Base-by-base conservation (phyloP, 2,329 filamentous ascomycete genomes). In the Atkinsonella hypoxylon region DNA sequence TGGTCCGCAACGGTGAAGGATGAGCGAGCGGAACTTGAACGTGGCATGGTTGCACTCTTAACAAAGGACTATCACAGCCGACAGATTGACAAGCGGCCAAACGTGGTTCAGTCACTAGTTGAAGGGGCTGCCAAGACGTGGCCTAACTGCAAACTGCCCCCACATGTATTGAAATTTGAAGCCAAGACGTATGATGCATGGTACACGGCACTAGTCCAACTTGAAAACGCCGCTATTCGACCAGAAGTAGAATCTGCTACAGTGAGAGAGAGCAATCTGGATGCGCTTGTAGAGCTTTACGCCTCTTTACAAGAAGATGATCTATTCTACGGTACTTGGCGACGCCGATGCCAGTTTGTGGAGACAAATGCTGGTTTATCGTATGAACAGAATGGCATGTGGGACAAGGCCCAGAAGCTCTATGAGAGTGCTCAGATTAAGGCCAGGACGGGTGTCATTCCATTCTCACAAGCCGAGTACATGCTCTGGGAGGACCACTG, bases 401-500 rank as follows among this genome's bases (percentile, higher is more conserved):
- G 93, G 94, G 93, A 98, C 61, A 97, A 97, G 69, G 90, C 94
- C 1, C 94, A 98, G 69, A 87, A 87, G 62, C 85, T 96, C 72
- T 98, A 97, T 66, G 93, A 99, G 67, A 85, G 85, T 51, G 93
- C 94, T 0, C 94, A 98, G 67, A 89, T 98, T 65, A 98, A 97
- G 67, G 93, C 94, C 43, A 82, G 94, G 45, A 97, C 91, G 0
- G 93, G 90, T 48, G 88, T 91, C n/a, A 82, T 97, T 54, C 91
- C 93, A 0, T 97, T 96, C 67, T 95, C 91, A 1, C 87, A 94
- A 60, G 89, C 85, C 32, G 93, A 99, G 67, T 99, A 99, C 68
- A 96, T 95, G 80, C 78, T 99, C 1, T 99, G 93, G 93, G 93
- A 99, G 68, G 93, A 99, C 63, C 94, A 98, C 60, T 99, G 93